phyloP scores from a whole-genome alignment of 768 basidiomycete species.

The Pulveroboletus sp. region DNA sequence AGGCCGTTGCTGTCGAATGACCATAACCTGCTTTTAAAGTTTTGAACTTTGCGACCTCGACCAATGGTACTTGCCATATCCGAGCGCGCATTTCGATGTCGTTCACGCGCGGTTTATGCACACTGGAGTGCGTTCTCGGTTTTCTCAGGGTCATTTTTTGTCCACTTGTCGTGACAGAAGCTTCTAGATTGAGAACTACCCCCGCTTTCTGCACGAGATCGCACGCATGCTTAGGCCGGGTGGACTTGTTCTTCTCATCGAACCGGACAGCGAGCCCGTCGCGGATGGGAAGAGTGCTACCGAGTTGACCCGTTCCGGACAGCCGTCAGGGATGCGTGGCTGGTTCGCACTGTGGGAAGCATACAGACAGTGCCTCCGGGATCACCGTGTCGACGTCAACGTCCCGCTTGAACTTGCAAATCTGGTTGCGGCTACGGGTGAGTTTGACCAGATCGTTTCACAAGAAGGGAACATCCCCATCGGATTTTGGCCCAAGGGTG shows the following conservation, averaged over 20 bases:
- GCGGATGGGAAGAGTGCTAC: slow-evolving; percentile 41
- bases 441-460: slow-evolving; percentile 53
- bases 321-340: slow-evolving; percentile 42
- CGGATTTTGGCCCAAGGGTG: slow-evolving; percentile 66
- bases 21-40: slow-evolving; percentile 31
- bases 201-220: slow-evolving; percentile 55
- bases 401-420: slow-evolving; percentile 53
- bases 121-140: slow-evolving; percentile 40
- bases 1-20: slow-evolving; percentile 4
- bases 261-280: slow-evolving; percentile 51
- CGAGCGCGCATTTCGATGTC: slow-evolving; percentile 58
- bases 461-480: slow-evolving; percentile 61
- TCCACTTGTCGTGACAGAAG: background rate
- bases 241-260: slow-evolving; percentile 63
- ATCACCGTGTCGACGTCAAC: slow-evolving; percentile 50
- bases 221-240: slow-evolving; percentile 65
- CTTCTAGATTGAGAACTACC: slow-evolving; percentile 57
- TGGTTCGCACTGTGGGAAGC: slow-evolving; percentile 65
- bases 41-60: slow-evolving; percentile 72
- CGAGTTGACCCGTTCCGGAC: slow-evolving; percentile 29
- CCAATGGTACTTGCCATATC: slow-evolving; percentile 56
- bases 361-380: slow-evolving; percentile 50
- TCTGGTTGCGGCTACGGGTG: slow-evolving; percentile 43
- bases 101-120: slow-evolving; percentile 68
- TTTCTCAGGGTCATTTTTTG: slow-evolving; percentile 1